Evolutionary conservation across 345 rosid species (phyloP).

Genomic region (Acer yangbiense): DNA sequence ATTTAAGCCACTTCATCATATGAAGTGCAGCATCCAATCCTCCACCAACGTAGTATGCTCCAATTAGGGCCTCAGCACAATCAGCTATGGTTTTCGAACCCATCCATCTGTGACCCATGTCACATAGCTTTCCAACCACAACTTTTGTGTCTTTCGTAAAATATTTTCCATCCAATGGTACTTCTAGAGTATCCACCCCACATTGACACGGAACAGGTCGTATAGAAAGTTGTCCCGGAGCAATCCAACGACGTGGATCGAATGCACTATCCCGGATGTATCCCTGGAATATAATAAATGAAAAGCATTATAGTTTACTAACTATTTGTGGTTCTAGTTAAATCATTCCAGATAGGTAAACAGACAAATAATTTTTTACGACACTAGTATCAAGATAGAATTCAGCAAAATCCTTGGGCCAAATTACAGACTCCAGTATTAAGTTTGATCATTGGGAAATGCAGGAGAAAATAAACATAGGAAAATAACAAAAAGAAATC

Average conservation of each 20-base stretch:
- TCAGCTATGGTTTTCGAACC: slow-evolving; percentile 81
- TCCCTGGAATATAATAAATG: slow-evolving; percentile 47
- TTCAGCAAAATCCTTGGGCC: neutral
- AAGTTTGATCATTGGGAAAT: neutral
- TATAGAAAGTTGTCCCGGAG: slow-evolving; percentile 73
- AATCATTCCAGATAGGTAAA: neutral
- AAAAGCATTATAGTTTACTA: slow-evolving; percentile 1
- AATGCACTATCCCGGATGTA: slow-evolving; percentile 76
- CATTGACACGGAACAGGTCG: slow-evolving; percentile 65
- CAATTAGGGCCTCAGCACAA: slow-evolving; percentile 84
- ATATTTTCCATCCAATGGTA: slow-evolving; percentile 67
- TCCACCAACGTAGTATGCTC: slow-evolving; percentile 74
- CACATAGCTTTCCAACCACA: slow-evolving; percentile 65
- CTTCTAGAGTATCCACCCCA: slow-evolving; percentile 62
- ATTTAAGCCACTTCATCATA: slow-evolving; percentile 78
- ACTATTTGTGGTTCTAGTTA: neutral
- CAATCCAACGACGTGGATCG: slow-evolving; percentile 89
- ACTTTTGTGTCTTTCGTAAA: slow-evolving; percentile 48
- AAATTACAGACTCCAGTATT: neutral
- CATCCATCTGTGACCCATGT: slow-evolving; percentile 87
- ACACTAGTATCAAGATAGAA: neutral
- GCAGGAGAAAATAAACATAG: neutral
- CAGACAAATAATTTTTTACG: neutral
- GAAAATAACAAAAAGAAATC: neutral
- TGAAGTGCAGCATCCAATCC: slow-evolving; percentile 67